Base-by-base conservation (phyloP, 805 yeast species). In the Wickerhamomyces strasburgensis region DNA sequence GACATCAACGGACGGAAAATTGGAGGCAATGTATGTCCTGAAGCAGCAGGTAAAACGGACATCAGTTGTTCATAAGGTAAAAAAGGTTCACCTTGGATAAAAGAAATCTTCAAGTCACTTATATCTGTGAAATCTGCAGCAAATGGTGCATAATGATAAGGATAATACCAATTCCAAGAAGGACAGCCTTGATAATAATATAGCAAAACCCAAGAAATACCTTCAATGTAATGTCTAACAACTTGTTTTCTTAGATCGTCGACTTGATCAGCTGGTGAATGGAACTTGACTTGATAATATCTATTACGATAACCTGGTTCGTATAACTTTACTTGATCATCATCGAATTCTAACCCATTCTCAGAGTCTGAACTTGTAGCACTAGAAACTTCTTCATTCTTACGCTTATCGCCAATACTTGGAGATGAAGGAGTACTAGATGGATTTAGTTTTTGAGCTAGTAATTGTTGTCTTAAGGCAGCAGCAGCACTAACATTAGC, bases 151-250 rank as follows among this genome's bases (percentile, higher is more conserved):
- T 93, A 94, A 56, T 93, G 98, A 57, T 81, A 90, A 0, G 98
- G 98, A 52, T 82, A 93, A 60, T 78, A 93, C 98, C 98, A 93
- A 38, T 80, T 80, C 99, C 99, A 93, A 0, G 98, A 90, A 0
- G 96, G 95, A 63, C 98, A 90, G 3, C 97, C 98, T 61, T 93
- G 98, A 60, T 86, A 90, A 62, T 93, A 93, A 59, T 93, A 93
- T 37, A 86, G 62, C 46, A 93, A 67, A 2, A 82, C 95, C 99
- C 99, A 93, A n/a, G 96, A 78, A 4, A 93, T 84, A 44, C 99
- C 99, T 60, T 90, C 96, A 38, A 93, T 72, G 54, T 93, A 93
- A 33, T 78, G 73, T 37, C 67, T 65, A 0, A 80, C 87, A 52
- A 93, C 78, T 31, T 71, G 67, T 44, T 70, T 72, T 30, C 80